Evolutionary conservation across 108 stramenopile genomes (phyloP).

Genomic region (Nitzschia putrida): DNA sequence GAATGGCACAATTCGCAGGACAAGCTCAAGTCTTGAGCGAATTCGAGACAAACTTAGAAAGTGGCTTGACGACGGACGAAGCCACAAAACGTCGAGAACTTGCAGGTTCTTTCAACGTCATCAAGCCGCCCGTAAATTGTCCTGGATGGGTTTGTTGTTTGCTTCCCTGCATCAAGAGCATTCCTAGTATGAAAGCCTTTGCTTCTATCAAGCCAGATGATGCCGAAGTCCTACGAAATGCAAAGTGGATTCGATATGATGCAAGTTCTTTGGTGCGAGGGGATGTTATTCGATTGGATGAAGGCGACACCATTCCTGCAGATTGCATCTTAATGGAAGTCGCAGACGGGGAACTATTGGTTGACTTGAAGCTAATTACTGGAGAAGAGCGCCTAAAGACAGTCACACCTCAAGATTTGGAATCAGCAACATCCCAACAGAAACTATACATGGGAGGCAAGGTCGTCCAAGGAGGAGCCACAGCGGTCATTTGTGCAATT

Average conservation of each 20-base stretch:
- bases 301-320: conserved; percentile 83
- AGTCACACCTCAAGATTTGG: conserved; percentile 28
- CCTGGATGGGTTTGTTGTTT: conserved; percentile 82
- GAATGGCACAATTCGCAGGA: background rate
- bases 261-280: conserved; percentile 67
- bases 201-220: conserved; percentile 73
- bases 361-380: conserved; percentile 67
- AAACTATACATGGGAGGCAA: conserved; percentile 66
- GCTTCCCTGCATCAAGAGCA: conserved; percentile 80
- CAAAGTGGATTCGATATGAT: conserved; percentile 84
- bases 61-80: conserved; percentile 63
- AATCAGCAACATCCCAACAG: conserved; percentile 2
- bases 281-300: conserved; percentile 77
- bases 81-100: conserved; percentile 56
- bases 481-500: conserved; percentile 69
- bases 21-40: conserved; percentile 12
- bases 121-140: conserved; percentile 71
- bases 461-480: conserved; percentile 68
- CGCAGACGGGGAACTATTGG: conserved; percentile 58
- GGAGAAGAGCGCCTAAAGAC: conserved; percentile 66
- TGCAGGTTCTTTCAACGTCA: conserved; percentile 53
- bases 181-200: conserved; percentile 80
- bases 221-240: conserved; percentile 77
- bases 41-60: conserved; percentile 9
- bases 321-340: conserved; percentile 68